Percentiles rank a stretch among this genome's conserved stretches.
Conservation (phyloP, 2,329 filamentous ascomycete genomes). For the Aureobasidium sp. region DNA sequence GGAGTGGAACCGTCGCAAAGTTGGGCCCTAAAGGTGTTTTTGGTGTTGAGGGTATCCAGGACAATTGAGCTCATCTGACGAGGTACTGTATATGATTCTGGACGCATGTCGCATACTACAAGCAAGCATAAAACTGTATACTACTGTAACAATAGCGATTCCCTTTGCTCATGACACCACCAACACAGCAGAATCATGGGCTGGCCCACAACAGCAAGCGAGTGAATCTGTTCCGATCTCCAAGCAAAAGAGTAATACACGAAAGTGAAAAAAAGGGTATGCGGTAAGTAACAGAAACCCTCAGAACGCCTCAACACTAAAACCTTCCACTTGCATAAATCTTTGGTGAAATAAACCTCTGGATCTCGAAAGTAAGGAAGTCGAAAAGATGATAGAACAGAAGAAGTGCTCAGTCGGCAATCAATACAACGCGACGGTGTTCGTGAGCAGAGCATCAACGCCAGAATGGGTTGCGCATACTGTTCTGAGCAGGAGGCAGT, state of each 20-base stretch:
- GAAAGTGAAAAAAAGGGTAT: not conserved
- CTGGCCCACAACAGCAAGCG: not conserved
- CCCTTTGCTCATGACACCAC: not conserved
- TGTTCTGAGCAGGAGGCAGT: not conserved
- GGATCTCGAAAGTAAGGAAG: not conserved
- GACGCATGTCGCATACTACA: not conserved
- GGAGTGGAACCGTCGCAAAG: conserved; percentile 27
- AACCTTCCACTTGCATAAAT: conserved; percentile 3
- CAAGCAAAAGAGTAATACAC: not conserved
- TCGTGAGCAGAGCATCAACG: not conserved
- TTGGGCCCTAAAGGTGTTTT: conserved; percentile 28
- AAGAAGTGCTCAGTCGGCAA: not conserved
- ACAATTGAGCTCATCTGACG: not conserved
- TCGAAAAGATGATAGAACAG: not conserved
- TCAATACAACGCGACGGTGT: not conserved
- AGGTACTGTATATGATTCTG: not conserved
- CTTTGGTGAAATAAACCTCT: conserved; percentile 5
- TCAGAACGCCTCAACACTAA: not conserved
- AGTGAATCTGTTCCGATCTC: not conserved
- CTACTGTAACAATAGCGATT: conserved; percentile 4
- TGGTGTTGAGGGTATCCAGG: conserved; percentile 18
- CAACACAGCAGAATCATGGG: not conserved
- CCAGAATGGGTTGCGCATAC: not conserved
- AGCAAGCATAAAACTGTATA: conserved; percentile 5
- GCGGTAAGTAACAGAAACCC: not conserved